A percentile compares a stretch with the other conserved stretches of the same genome.
phyloP scores from a whole-genome alignment of 805 yeast species.

The Phaffomyces opuntiae region DNA sequence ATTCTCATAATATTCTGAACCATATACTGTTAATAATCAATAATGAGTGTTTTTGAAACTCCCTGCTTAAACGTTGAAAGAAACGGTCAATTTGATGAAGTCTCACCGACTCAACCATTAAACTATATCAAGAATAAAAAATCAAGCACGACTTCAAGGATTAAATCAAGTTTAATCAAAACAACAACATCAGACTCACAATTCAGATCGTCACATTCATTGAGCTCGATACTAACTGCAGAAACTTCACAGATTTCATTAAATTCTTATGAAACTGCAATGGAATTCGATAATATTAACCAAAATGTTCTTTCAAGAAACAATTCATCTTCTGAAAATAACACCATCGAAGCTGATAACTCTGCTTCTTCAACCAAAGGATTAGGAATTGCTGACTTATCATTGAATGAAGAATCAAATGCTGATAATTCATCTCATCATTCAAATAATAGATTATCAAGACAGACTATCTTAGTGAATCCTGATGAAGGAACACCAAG shows the following conservation, averaged over 20 bases:
- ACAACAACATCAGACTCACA: not conserved
- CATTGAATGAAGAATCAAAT: slow-evolving; percentile 2
- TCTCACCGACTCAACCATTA: slow-evolving; percentile 23
- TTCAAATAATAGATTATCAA: not conserved
- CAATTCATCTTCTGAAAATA: not conserved
- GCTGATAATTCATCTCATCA: not conserved
- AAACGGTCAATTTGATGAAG: slow-evolving; percentile 2
- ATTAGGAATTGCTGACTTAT: slow-evolving; percentile 12
- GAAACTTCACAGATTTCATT: slow-evolving; percentile 7
- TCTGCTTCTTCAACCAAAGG: slow-evolving; percentile 5
- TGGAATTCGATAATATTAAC: slow-evolving; percentile 5
- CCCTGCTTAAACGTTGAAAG: too few relatives aligned
- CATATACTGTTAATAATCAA: not conserved
- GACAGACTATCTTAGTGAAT: slow-evolving; percentile 4
- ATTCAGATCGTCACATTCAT: slow-evolving; percentile 8
- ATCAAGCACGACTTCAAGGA: not conserved
- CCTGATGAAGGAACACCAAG: slow-evolving; percentile 20
- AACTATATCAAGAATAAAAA: slow-evolving; percentile 7
- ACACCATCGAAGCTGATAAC: not conserved
- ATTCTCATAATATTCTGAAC: not conserved
- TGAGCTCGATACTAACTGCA: slow-evolving; percentile 10
- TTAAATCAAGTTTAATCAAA: not conserved
- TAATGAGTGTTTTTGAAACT: not conserved
- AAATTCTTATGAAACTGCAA: slow-evolving; percentile 19
- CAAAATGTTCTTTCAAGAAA: too few relatives aligned